phyloP scores from a whole-genome alignment of 139 green algal species.

The Chloropicon primus region DNA sequence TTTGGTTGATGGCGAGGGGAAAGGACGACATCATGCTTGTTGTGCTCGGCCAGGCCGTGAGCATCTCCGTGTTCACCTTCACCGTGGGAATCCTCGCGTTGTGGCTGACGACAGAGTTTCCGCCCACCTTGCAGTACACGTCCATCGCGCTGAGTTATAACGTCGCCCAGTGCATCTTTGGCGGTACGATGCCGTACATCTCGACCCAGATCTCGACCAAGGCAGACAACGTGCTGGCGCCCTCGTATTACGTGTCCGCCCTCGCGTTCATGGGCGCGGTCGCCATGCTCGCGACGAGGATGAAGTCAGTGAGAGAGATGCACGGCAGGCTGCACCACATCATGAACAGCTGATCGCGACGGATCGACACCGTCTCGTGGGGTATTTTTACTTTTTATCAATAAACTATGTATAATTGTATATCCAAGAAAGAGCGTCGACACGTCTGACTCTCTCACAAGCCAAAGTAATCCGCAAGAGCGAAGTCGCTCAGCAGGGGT shows the following conservation, averaged over 20 bases:
- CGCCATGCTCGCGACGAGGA: neutral
- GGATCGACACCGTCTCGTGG: no score
- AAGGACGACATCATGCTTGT: neutral
- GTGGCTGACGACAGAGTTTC: neutral
- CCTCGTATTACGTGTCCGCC: neutral
- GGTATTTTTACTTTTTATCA: no score
- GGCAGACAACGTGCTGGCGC: neutral
- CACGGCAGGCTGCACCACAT: neutral
- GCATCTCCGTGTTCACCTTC: neutral
- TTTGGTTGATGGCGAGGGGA: neutral
- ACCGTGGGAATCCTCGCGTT: neutral
- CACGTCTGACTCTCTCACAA: no score
- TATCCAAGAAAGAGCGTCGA: no score
- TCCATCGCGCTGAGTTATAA: neutral
- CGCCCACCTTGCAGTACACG: neutral
- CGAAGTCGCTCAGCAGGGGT: slow-evolving; percentile 5
- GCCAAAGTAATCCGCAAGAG: slow-evolving; percentile 11
- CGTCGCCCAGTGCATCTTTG: neutral
- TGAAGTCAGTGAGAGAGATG: neutral
- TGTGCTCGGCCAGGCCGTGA: neutral
- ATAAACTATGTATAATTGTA: no score
- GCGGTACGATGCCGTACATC: neutral
- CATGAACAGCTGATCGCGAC: neutral
- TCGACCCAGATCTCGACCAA: neutral
- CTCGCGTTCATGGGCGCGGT: neutral